These are phyloP conservation scores for Colletotrichum cereale DNA, from an alignment of 2,329 filamentous ascomycete species.

Conservation along the genomic window DNA sequence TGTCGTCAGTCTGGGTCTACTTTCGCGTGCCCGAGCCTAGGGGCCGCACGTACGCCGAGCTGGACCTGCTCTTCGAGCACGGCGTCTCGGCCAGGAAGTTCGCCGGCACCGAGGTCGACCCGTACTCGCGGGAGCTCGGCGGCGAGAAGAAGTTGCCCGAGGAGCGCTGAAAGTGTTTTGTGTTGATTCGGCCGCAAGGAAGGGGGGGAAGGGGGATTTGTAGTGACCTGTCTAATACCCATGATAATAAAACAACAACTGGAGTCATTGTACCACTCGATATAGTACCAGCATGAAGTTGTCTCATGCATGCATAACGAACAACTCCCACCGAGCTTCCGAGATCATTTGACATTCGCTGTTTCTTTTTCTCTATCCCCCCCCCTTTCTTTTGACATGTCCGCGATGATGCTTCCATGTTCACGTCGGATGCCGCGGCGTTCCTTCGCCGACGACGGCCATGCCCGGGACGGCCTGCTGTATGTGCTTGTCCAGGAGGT, in stretches of 20 bases:
- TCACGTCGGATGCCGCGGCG: slow-evolving; percentile 9
- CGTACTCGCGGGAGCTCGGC: slow-evolving; percentile 46
- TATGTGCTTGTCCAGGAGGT: slow-evolving; percentile 55
- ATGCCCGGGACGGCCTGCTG: slow-evolving; percentile 50
- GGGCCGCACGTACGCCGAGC: slow-evolving; percentile 59
- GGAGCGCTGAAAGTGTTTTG: slow-evolving; percentile 10
- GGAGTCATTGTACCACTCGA: slow-evolving; percentile 22
- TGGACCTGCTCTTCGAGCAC: slow-evolving; percentile 58
- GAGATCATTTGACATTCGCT: neutral
- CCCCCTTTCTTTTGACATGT: neutral
- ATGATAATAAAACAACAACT: neutral
- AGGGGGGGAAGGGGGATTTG: no score
- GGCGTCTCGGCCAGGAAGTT: slow-evolving; percentile 56
- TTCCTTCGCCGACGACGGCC: slow-evolving; percentile 17
- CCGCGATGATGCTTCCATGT: neutral
- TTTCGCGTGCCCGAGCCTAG: slow-evolving; percentile 67
- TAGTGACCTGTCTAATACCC: slow-evolving; percentile 11
- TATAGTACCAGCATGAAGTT: slow-evolving; percentile 23
- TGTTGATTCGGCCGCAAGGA: neutral
- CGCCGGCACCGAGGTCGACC: slow-evolving; percentile 53
- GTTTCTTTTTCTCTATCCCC: neutral
- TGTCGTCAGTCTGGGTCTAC: slow-evolving; percentile 63
- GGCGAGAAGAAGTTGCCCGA: slow-evolving; percentile 35
- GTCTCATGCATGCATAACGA: slow-evolving; percentile 15
- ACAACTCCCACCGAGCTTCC: neutral